phyloP scores from a whole-genome alignment of 177 flowering plant genomes.

The Vitis hybrid region DNA sequence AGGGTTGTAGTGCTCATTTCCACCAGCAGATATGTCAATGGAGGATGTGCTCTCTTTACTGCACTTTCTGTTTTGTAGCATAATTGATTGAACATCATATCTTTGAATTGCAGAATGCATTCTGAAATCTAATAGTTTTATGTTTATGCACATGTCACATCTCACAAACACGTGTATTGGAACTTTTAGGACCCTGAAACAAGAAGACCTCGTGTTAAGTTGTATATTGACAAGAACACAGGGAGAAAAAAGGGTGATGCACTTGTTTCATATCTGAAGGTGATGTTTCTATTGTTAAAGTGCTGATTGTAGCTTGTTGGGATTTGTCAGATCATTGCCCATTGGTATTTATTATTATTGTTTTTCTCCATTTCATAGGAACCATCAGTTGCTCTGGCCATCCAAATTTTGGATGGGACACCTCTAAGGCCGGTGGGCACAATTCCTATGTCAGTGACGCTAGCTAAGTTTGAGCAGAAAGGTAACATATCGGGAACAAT shows the following conservation, averaged over 20 bases:
- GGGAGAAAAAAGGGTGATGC: slow-evolving; percentile 94
- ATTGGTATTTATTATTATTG: background rate
- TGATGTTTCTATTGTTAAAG: slow-evolving; percentile 18
- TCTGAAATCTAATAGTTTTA: background rate
- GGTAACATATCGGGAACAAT: slow-evolving; percentile 36
- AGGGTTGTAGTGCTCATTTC: too few relatives aligned
- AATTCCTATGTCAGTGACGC: slow-evolving; percentile 74
- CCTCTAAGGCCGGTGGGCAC: slow-evolving; percentile 81
- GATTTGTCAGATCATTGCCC: background rate
- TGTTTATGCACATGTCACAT: background rate
- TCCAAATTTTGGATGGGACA: slow-evolving; percentile 84
- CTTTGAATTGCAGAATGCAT: background rate
- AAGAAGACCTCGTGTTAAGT: slow-evolving; percentile 87
- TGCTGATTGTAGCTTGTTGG: background rate
- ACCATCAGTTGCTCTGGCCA: slow-evolving; percentile 87
- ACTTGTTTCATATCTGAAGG: slow-evolving; percentile 87
- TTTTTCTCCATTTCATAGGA: slow-evolving; percentile 47
- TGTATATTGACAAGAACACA: slow-evolving; percentile 84
- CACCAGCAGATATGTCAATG: too few relatives aligned
- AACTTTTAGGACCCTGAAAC: slow-evolving; percentile 82
- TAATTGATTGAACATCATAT: background rate
- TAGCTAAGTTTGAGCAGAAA: slow-evolving; percentile 97
- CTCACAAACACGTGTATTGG: background rate
- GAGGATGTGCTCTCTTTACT: too few relatives aligned
- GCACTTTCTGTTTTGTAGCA: too few relatives aligned